phyloP scores from a whole-genome alignment of 2,329 filamentous ascomycete genomes.

The Talaromyces funiculosus region DNA sequence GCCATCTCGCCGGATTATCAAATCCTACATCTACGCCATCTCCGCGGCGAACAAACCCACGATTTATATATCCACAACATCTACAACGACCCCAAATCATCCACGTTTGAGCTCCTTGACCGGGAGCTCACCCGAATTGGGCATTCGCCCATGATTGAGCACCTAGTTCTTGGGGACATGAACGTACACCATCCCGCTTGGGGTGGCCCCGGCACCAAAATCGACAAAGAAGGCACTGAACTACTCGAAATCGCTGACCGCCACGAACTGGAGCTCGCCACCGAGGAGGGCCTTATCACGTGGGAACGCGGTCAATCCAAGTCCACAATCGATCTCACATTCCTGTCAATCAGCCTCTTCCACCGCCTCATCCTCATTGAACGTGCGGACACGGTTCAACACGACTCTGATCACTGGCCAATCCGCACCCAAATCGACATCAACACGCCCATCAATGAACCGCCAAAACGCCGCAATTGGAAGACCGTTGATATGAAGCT shows the following conservation, averaged over 20 bases:
- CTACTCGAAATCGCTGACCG: not conserved
- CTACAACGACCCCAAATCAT: not conserved
- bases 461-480: not conserved
- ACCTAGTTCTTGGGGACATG: not conserved
- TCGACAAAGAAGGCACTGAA: not conserved
- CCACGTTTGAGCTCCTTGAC: not conserved
- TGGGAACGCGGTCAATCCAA: not conserved
- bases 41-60: not conserved
- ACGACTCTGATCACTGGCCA: conserved; percentile 23
- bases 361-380: conserved; percentile 2
- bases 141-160: not conserved
- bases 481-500: not conserved
- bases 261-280: not conserved
- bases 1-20: not conserved
- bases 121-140: not conserved
- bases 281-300: not conserved
- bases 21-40: not conserved
- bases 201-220: not conserved
- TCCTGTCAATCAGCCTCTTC: not conserved
- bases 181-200: not conserved
- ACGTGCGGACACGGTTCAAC: conserved; percentile 17
- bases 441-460: not conserved
- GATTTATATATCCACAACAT: not conserved
- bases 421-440: conserved; percentile 19
- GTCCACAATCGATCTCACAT: not conserved